Evolutionary conservation across 257 asterid species (phyloP), one percentile per base, ranked within the genome.

Genomic region (Fraxinus excelsior): DNA sequence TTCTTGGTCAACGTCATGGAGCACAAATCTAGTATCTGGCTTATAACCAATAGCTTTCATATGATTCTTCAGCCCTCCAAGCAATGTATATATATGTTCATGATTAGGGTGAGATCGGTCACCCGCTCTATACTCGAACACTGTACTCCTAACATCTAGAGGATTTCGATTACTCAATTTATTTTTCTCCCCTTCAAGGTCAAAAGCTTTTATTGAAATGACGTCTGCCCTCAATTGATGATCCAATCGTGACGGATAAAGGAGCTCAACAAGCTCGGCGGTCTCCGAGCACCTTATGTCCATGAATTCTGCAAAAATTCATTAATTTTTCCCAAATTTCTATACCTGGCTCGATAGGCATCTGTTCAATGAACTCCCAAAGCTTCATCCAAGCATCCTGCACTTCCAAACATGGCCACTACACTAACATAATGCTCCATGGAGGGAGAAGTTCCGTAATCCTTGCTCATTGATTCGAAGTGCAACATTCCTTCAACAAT

Each of bases 1-100:
- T 80, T 94, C 98, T 29, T 75, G 92, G 76, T 92, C 97, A 6
- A 94, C 87, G 76, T 94, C 98, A 82, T 94, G 98, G 62, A 94
- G 94, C 89, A 94, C 97, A 51, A 85, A 89, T 76, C 84, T 94
- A 14, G 84, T 72, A 70, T 94, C 97, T 2, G 97, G 90, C 2
- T 89, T 65, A 75, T 94, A 94, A 76, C 98, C 97, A 3, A 70
- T 84, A 76, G 92, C 98, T 76, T 90, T 91, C 96, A 94, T 84
- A 44, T 92, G 96, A 83, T 91, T 85, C 87, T 78, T 90, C 84
- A 94, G 75, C 67, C 93, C 90, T 74, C 87, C 44, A 70, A 92
- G 96, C 78, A 92, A 66, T 37, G 80, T 76, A 35, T 92, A 92
- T 66, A 88, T 77, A 76, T 82, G 87, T 12, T 89, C 94, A 38